A percentile compares a stretch with the other conserved stretches of the same genome.
Conservation (phyloP, 2,329 filamentous ascomycete species). For the Apiospora sp. region DNA sequence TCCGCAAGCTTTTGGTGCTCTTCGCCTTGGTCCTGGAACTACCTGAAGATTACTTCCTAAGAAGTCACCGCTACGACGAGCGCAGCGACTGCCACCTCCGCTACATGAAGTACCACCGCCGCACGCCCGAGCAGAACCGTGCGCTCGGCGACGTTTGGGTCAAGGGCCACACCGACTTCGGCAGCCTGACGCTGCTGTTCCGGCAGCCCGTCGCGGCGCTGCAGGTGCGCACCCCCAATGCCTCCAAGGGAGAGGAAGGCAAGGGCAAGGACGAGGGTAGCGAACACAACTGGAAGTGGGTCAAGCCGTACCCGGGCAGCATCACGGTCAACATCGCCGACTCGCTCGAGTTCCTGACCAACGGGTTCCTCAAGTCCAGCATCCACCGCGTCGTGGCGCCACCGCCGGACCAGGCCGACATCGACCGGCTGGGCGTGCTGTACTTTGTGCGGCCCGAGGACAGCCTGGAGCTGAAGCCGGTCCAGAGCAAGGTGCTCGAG, state of each 20-base stretch:
- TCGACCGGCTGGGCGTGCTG: conserved; percentile 57
- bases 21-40: conserved; percentile 69
- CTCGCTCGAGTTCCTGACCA: conserved; percentile 56
- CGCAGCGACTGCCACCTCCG: conserved; percentile 67
- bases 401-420: conserved; percentile 51
- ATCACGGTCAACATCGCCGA: conserved; percentile 63
- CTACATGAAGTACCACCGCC: conserved; percentile 62
- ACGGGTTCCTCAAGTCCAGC: conserved; percentile 54
- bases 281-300: conserved; percentile 40
- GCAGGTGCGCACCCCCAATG: conserved; percentile 52
- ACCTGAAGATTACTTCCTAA: conserved; percentile 62
- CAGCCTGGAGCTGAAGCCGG: conserved; percentile 41
- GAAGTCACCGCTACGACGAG: conserved; percentile 64
- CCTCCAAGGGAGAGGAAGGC: background rate
- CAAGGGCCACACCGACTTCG: conserved; percentile 61
- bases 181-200: conserved; percentile 64
- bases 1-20: conserved; percentile 64
- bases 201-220: conserved; percentile 64
- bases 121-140: conserved; percentile 49
- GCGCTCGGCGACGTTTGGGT: conserved; percentile 46
- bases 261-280: no score
- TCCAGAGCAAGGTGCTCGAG: conserved; percentile 43
- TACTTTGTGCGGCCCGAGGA: conserved; percentile 50
- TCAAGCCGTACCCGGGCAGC: conserved; percentile 54
- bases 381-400: conserved; percentile 54